Conservation (phyloP, 2,329 filamentous ascomycete species). For the Aureobasidium sp. region DNA sequence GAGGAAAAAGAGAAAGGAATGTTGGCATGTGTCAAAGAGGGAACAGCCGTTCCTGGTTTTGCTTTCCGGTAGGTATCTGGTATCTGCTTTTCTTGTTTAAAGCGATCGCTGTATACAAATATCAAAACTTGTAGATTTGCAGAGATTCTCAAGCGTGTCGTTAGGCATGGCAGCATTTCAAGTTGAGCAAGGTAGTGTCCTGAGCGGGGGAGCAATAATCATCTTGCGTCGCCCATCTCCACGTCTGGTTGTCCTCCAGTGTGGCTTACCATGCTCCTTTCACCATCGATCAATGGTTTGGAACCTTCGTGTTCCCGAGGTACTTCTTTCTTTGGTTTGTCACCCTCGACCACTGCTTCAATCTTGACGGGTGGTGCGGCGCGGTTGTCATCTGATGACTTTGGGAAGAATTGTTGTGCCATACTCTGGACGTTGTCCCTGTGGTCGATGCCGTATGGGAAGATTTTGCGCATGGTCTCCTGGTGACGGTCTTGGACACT, state of each 20-base stretch:
- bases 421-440: constrained; percentile 13
- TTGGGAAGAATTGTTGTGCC: constrained; percentile 23
- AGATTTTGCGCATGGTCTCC: constrained; percentile 28
- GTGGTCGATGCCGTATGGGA: constrained; percentile 22
- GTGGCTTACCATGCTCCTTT: constrained; percentile 8
- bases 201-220: not conserved
- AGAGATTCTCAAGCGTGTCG: constrained; percentile 2
- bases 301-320: not conserved
- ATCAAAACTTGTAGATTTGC: too few species aligned
- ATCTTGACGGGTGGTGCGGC: constrained; percentile 14
- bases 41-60: too few species aligned
- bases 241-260: constrained; percentile 6
- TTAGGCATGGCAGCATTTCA: not conserved
- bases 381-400: not conserved
- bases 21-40: too few species aligned
- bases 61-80: too few species aligned
- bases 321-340: not conserved
- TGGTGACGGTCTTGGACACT: constrained; percentile 23
- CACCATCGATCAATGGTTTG: constrained; percentile 7
- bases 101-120: too few species aligned
- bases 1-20: not conserved
- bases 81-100: too few species aligned
- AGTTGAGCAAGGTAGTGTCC: not conserved
- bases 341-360: constrained; percentile 8
- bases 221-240: constrained; percentile 11